phyloP scores from a whole-genome alignment of 2,329 filamentous ascomycete genomes.

The Fusarium buharicum region DNA sequence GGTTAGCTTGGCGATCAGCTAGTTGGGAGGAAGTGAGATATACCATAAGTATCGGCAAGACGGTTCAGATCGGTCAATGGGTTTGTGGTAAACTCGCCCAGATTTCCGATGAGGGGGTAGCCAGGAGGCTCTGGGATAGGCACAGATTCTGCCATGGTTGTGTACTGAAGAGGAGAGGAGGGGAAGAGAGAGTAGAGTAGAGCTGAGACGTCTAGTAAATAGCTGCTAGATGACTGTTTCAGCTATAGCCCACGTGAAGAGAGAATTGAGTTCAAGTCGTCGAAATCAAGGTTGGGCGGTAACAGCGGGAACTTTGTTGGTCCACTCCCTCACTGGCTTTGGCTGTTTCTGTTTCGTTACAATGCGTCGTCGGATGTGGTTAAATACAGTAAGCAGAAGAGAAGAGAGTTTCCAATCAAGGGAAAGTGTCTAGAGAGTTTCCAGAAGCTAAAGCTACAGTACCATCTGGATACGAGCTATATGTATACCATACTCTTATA shows the following conservation, averaged over 20 bases:
- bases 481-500: constrained; percentile 2
- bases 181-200: background rate
- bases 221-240: too few species aligned
- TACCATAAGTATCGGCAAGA: constrained; percentile 74
- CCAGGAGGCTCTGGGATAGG: constrained; percentile 72
- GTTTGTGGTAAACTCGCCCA: constrained; percentile 70
- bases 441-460: background rate
- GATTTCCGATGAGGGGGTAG: constrained; percentile 73
- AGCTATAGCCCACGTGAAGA: too few species aligned
- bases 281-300: too few species aligned
- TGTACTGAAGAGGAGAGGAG: background rate
- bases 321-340: too few species aligned
- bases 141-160: constrained; percentile 49
- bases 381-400: too few species aligned
- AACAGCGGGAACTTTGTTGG: too few species aligned
- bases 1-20: constrained; percentile 1
- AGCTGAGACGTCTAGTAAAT: too few species aligned
- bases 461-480: constrained; percentile 8
- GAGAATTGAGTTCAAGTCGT: too few species aligned
- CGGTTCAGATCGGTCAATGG: constrained; percentile 65
- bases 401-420: too few species aligned
- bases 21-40: background rate
- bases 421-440: background rate
- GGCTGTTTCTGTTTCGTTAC: too few species aligned
- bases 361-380: too few species aligned